These are phyloP conservation scores for Clathrospora elynae DNA, from an alignment of 2,329 filamentous ascomycete genomes.

Conservation along the genomic window DNA sequence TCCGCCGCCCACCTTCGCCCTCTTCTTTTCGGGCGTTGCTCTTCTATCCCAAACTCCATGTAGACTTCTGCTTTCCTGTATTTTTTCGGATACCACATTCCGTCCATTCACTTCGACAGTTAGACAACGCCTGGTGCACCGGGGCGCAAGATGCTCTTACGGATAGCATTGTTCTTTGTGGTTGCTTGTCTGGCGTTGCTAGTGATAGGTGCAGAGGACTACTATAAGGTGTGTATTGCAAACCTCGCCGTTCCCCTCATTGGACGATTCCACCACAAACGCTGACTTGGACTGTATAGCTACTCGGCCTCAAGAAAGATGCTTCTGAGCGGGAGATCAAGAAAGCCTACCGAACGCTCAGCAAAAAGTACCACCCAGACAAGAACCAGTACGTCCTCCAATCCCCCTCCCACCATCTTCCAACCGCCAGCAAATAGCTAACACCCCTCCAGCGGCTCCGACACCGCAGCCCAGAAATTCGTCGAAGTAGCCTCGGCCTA, in stretches of 20 bases:
- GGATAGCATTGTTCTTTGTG: constrained; percentile 51
- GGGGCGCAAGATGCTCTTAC: constrained; percentile 49
- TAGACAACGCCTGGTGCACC: constrained; percentile 22
- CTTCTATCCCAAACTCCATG: constrained; percentile 21
- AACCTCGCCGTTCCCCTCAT: neutral
- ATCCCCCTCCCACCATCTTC: neutral
- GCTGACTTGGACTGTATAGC: constrained; percentile 55
- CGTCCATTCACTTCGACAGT: constrained; percentile 26
- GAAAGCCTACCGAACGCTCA: constrained; percentile 85
- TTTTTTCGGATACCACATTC: constrained; percentile 19
- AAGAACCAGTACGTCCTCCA: constrained; percentile 83
- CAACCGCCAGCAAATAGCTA: constrained; percentile 5
- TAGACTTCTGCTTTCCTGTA: constrained; percentile 17
- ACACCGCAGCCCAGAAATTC: constrained; percentile 84
- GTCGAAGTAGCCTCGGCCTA: constrained; percentile 94
- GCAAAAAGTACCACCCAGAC: constrained; percentile 96
- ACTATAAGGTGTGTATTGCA: constrained; percentile 68
- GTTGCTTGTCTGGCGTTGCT: constrained; percentile 52
- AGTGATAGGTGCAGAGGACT: constrained; percentile 66
- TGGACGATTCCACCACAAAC: neutral
- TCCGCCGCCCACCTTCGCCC: constrained; percentile 4
- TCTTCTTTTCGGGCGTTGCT: too few relatives aligned
- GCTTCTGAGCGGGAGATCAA: constrained; percentile 90
- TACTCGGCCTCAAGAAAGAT: constrained; percentile 78
- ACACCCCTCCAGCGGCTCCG: constrained; percentile 65